Percentiles rank a stretch among this genome's conserved stretches.
These are phyloP conservation scores for Heterobasidion occidentale DNA, from an alignment of 1,284 basidiomycete genomes.

Conservation along the genomic window DNA sequence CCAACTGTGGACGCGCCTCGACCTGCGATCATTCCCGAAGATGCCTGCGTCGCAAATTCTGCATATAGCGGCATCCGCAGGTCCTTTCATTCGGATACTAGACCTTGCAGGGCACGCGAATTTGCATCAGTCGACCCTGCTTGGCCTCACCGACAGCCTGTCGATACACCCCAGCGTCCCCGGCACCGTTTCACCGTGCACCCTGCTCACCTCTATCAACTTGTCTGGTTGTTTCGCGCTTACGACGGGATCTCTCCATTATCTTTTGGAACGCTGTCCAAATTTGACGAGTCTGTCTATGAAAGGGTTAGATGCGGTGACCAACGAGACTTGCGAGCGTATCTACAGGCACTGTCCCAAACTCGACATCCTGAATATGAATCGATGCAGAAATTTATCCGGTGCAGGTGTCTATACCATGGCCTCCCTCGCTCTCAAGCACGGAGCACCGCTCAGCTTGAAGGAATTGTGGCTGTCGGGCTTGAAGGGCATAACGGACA, in stretches of 20 bases:
- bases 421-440: constrained; percentile 31
- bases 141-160: constrained; percentile 44
- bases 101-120: constrained; percentile 60
- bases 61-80: constrained; percentile 43
- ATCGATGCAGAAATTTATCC: constrained; percentile 64
- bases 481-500: constrained; percentile 50
- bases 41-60: constrained; percentile 42
- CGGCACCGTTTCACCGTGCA: constrained; percentile 32
- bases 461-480: constrained; percentile 61
- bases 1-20: constrained; percentile 71
- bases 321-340: constrained; percentile 64
- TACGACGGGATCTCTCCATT: constrained; percentile 57
- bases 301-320: constrained; percentile 62
- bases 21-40: constrained; percentile 53
- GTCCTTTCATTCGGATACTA: constrained; percentile 60
- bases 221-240: constrained; percentile 69
- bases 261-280: constrained; percentile 65
- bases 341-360: constrained; percentile 48
- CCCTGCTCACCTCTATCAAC: constrained; percentile 63
- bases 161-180: constrained; percentile 31
- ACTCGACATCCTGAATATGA: constrained; percentile 63
- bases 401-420: constrained; percentile 50
- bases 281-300: constrained; percentile 53
- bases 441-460: constrained; percentile 38
- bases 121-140: constrained; percentile 41